Conservation (phyloP, 208 protist genomes). For the Balamuthia mandrillaris region DNA sequence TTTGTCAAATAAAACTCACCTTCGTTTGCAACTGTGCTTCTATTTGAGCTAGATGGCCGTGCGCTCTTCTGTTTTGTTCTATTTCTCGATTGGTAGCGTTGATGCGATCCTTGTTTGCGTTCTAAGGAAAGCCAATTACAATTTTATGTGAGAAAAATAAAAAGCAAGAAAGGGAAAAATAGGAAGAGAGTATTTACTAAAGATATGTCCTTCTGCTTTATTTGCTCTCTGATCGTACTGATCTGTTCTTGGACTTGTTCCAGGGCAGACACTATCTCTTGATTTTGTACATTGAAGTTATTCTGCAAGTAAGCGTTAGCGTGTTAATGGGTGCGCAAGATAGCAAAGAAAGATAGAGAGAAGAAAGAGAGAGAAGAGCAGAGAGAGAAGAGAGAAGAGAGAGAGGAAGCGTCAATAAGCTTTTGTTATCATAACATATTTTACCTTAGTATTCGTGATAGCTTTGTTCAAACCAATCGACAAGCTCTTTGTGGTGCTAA, state of each 20-base stretch:
- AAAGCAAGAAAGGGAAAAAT: slow-evolving; percentile 22
- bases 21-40: slow-evolving; percentile 39
- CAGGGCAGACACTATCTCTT: too few species aligned
- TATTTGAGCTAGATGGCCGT: slow-evolving; percentile 32
- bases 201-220: too few species aligned
- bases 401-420: not conserved
- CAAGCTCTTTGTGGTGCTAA: too few species aligned
- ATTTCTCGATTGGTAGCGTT: not conserved
- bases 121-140: not conserved
- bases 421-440: too few species aligned
- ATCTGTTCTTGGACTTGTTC: too few species aligned
- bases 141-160: slow-evolving; percentile 29
- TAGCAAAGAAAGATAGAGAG: not conserved
- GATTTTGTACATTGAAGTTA: too few species aligned
- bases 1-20: too few species aligned
- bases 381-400: not conserved
- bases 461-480: too few species aligned
- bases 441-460: too few species aligned
- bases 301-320: not conserved
- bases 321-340: not conserved
- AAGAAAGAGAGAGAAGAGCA: not conserved
- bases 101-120: not conserved
- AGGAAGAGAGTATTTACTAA: slow-evolving; percentile 5
- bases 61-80: not conserved
- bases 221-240: too few species aligned